Evolutionary conservation across 169 alveolate species (phyloP), one percentile per base, ranked within the genome.

Genomic region (Cryptosporidium parvum): DNA sequence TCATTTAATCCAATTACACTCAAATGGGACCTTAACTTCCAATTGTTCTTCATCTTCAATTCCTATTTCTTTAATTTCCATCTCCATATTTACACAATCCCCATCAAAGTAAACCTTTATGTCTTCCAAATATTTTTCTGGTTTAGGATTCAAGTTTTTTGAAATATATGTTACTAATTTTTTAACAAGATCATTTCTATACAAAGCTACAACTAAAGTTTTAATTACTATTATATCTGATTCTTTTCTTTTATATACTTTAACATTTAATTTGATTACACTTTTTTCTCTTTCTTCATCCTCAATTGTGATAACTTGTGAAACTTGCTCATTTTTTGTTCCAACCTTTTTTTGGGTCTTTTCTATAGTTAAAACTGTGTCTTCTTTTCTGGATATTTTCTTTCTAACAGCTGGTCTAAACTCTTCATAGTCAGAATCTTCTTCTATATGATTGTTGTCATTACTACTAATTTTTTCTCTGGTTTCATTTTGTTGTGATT

Each of bases 1-100:
- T 42, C 21, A 51, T 33, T 37, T 12, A 9, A 16, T 80, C 89
- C 89, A 80, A 45, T 16, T 80, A 42, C 80, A 45, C 23, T 80
- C 89, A 80, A 59, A 80, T 18, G 89, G 89, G 26, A 80, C 67
- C 14, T 80, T 80, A 23, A 80, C 51, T 14, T 80, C 89, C n/a
- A 80, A 33, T 42, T 80, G 89, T 39, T 80, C 89, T 9, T 80
- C 75, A 48, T 80, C 69, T 3, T 80, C 89, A 65, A 62, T 39
- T 31, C 75, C 89, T 62, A 80, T 80, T 18, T 59, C 73, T 29
- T 62, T 45, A 8, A 80, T 26, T 3, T 10, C 7, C 42, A 59
- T 45, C 5, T 39, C 48, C 48, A 58, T 23, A 23, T 48, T 48
- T 61, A 80, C 39, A 29, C 10, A 33, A 18, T 80, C 89, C 6